These are phyloP conservation scores for Septoria petroselini DNA, from an alignment of 2,329 filamentous ascomycete genomes.

Conservation along the genomic window DNA sequence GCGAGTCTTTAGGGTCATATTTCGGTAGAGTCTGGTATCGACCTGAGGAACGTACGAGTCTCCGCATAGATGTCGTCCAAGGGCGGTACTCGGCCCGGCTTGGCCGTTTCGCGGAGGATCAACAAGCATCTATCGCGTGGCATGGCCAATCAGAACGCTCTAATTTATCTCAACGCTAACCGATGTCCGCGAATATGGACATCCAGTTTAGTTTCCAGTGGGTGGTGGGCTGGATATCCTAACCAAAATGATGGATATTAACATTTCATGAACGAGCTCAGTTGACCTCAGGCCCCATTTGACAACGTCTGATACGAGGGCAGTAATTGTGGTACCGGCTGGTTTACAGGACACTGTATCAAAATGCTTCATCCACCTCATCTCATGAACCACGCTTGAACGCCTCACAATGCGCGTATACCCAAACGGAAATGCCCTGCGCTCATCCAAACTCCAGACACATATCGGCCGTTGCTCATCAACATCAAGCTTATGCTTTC, in stretches of 20 bases:
- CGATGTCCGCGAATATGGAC: too few species aligned
- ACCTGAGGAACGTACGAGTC: background rate
- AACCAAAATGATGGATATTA: too few species aligned
- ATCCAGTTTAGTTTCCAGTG: too few species aligned
- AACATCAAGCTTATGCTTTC: constrained; percentile 6
- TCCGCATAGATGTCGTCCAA: background rate
- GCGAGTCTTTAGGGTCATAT: constrained; percentile 7
- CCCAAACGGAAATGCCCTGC: background rate
- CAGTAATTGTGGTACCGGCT: background rate
- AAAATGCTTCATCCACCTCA: background rate
- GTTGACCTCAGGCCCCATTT: too few species aligned
- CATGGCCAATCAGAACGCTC: too few species aligned
- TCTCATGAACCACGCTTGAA: background rate
- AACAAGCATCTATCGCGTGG: too few species aligned
- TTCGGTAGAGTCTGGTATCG: background rate
- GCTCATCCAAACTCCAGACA: background rate
- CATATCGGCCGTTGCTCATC: constrained; percentile 12
- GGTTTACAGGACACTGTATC: background rate
- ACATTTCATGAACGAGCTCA: too few species aligned
- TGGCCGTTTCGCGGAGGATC: too few species aligned
- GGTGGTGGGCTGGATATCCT: too few species aligned
- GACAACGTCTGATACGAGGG: too few species aligned
- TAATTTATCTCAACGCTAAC: too few species aligned
- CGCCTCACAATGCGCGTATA: constrained; percentile 5
- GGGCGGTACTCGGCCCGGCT: background rate